Evolutionary conservation across 768 basidiomycete species (phyloP), one percentile per base, ranked within the genome.

Genomic region (Russula foetens): DNA sequence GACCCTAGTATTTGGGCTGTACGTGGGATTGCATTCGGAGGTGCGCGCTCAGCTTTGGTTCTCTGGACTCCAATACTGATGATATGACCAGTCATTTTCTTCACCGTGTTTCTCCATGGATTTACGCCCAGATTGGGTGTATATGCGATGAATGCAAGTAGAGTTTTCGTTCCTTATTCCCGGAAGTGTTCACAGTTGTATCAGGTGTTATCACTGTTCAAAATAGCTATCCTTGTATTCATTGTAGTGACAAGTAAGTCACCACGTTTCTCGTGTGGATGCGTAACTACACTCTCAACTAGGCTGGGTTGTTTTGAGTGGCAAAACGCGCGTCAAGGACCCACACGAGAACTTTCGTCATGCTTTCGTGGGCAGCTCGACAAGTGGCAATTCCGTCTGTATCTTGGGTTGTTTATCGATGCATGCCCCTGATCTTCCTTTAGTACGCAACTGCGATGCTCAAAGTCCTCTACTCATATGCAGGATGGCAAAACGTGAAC

Each of bases 291-390:
- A 31, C 24, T 11, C 17, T 4, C 8, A 14, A 31, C 28, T 39
- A 75, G 83, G 84, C 3, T 80, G 83, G 73, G 81, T 81, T 24
- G 85, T 86, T 9, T 75, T 87, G 12, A 77, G 79, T 4, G 85
- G 84, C 0, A 73, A 76, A 55, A 84, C 83, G 2, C 75, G 73
- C 8, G 76, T 87, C n/a, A 43, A 75, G 45, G 78, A 86, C 68
- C 83, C 85, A 0, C 75, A 78, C 49, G 75, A 72, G 41, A 84
- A 84, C 69, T 86, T 87, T 69, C 74, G 71, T 43, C 69, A 85
- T 65, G 74, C 80, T 0, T 88, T 87, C 57, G 75, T 73, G 1
- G 84, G 81, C 21, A 82, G 81, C 28, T 79, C 78, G 1, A 74
- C 74, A 38, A 81, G 78, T 51, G 76, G 79, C 47, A 79, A 81